Percentiles rank a stretch among this genome's conserved stretches.
Conservation (phyloP, 176 grass and related monocot species). For the Pontederia paniculata region DNA sequence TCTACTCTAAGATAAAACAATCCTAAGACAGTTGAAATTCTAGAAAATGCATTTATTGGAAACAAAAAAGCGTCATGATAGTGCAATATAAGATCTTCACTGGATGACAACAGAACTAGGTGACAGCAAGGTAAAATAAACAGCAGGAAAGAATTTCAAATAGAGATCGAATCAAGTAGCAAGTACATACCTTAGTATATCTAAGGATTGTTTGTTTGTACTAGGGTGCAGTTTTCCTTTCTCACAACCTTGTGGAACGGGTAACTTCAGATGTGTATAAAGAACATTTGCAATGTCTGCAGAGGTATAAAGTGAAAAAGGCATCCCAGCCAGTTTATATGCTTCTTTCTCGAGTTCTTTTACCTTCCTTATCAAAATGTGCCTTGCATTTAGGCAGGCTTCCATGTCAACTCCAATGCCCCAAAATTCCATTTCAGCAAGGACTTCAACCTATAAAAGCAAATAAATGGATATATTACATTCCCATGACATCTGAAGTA, state of each 20-base stretch:
- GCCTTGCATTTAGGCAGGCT: conserved; percentile 56
- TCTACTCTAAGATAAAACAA: too few relatives aligned
- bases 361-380: conserved; percentile 73
- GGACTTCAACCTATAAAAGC: conserved; percentile 56
- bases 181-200: conserved; percentile 54
- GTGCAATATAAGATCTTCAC: too few relatives aligned
- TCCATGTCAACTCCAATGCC: conserved; percentile 94
- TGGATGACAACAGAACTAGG: neutral
- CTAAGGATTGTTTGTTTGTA: conserved; percentile 72
- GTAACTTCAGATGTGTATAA: conserved; percentile 77
- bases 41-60: too few relatives aligned
- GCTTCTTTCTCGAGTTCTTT: conserved; percentile 87
- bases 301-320: conserved; percentile 70
- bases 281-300: conserved; percentile 82
- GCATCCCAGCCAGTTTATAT: conserved; percentile 59
- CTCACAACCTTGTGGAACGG: conserved; percentile 46
- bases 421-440: conserved; percentile 93
- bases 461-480: neutral
- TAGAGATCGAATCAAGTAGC: too few relatives aligned
- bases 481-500: too few relatives aligned
- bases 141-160: neutral
- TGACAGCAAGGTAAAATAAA: neutral
- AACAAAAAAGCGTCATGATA: too few relatives aligned
- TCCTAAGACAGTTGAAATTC: too few relatives aligned
- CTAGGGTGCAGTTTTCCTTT: conserved; percentile 94